Evolutionary conservation across 2,329 filamentous ascomycete genomes (phyloP).

Genomic region (Alternaria gaisen): DNA sequence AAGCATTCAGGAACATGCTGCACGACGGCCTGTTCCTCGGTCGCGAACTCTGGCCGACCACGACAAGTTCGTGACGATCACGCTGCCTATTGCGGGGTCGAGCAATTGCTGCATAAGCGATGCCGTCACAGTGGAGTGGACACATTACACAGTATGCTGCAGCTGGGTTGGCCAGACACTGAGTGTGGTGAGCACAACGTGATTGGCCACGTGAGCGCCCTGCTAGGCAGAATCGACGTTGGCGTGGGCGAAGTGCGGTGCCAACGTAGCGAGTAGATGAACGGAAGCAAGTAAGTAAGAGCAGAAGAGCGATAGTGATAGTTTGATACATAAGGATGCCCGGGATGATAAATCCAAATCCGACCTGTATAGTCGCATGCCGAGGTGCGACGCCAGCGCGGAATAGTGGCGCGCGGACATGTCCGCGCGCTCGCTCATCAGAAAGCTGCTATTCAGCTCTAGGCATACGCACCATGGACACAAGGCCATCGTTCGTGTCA

Average conservation of each 20-base stretch:
- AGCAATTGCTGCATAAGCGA: constrained; percentile 6
- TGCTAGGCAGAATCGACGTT: background rate
- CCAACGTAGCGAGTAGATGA: background rate
- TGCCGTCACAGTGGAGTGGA: constrained; percentile 18
- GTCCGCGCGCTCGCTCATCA: background rate
- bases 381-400: background rate
- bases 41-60: background rate
- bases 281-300: background rate
- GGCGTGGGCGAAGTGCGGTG: constrained; percentile 1
- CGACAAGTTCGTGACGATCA: constrained; percentile 3
- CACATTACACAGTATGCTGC: too few species aligned
- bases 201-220: background rate
- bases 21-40: background rate
- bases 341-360: background rate
- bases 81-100: constrained; percentile 11
- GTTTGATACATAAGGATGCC: background rate
- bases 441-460: background rate
- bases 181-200: background rate
- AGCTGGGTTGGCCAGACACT: background rate
- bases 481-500: background rate
- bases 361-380: background rate
- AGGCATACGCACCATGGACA: background rate
- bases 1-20: constrained; percentile 17
- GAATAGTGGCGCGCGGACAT: constrained; percentile 1
- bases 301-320: background rate